Base-by-base conservation (phyloP, 768 basidiomycete species). In the Tylopilus felleus region DNA sequence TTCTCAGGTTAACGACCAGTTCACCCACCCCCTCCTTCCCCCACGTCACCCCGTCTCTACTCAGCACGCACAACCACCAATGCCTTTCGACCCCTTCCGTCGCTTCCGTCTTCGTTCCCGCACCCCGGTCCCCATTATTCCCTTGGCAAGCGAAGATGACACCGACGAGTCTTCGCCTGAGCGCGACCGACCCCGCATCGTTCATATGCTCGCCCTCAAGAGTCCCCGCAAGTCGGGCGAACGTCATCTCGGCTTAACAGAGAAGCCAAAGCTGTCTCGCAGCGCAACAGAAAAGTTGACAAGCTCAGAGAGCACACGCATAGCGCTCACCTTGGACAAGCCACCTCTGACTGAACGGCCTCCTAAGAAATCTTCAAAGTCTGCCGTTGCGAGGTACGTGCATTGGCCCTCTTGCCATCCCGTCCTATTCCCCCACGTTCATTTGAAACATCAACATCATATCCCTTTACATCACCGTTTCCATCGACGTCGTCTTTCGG, bases 91-190 rank as follows among this genome's bases (percentile, higher is more conserved):
- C 19, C 56, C 53, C 33, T 56, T 68, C 51, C 68, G 62, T 17
- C 70, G 60, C 19, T 45, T 68, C 19, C 70, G 68, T 10, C 54
- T 36, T 9, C 59, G 65, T 17, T 41, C 55, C 17, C 25, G 17
- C 17, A 31, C 42, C 16, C 38, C 53, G n/a, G 9, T 27, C 14
- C 4, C 39, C 1, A 10, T 8, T 12, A 39, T 10, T 17, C 41
- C 44, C 2, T 13, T 56, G 0, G 35, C 57, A 0, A 50, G 29
- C n/a, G 64, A 70, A 46, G 51, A 62, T 1, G 67, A 67, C 58
- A 70, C 49, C 13, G 70, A 70, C 19, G 52, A 47, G 10, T 61
- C 57, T 13, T 61, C 67, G 0, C 65, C 60, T 0, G 58, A 67
- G 22, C 50, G 40, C 29, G 46, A 25, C 39, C 46, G 9, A 6